Percentiles rank a stretch among this genome's conserved stretches.
Evolutionary conservation across 1,139 yeast species (phyloP).

Genomic region (Starmera stellimalicola): DNA sequence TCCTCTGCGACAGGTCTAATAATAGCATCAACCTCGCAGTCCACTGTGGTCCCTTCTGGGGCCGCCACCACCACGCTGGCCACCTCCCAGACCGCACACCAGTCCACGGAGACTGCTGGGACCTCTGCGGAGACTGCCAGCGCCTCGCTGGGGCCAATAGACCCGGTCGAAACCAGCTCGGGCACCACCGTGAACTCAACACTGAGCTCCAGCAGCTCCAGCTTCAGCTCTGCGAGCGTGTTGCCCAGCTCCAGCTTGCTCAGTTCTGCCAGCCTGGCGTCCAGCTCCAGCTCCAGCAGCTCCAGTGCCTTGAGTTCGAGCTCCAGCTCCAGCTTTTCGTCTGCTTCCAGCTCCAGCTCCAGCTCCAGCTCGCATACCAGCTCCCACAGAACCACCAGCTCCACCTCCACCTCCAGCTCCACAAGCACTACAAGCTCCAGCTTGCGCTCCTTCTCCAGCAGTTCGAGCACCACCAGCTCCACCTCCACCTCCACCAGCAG

Average conservation of each 20-base stretch:
- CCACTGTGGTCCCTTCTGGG: neutral
- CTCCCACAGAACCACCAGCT: conserved; percentile 16
- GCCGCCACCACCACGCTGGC: neutral
- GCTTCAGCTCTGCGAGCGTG: no score
- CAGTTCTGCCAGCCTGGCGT: no score
- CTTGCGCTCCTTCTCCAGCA: neutral
- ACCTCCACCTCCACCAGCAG: conserved; percentile 5
- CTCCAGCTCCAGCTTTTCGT: neutral
- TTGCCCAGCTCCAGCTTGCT: no score
- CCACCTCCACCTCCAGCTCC: conserved; percentile 8
- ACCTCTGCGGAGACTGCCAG: no score
- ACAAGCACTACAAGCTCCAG: conserved; percentile 4
- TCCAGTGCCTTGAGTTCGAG: no score
- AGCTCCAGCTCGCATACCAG: conserved; percentile 11
- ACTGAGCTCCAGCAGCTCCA: neutral
- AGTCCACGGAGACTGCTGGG: no score
- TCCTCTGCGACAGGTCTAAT: neutral
- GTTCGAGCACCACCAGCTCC: conserved; percentile 1
- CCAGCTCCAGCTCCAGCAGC: neutral
- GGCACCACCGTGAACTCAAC: neutral
- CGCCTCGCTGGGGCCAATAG: no score
- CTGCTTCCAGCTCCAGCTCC: conserved; percentile 7
- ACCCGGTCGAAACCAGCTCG: neutral
- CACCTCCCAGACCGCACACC: neutral
- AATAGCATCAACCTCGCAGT: no score